Base-by-base conservation (phyloP, 208 protist species). In the Herpetomonas tarakana region DNA sequence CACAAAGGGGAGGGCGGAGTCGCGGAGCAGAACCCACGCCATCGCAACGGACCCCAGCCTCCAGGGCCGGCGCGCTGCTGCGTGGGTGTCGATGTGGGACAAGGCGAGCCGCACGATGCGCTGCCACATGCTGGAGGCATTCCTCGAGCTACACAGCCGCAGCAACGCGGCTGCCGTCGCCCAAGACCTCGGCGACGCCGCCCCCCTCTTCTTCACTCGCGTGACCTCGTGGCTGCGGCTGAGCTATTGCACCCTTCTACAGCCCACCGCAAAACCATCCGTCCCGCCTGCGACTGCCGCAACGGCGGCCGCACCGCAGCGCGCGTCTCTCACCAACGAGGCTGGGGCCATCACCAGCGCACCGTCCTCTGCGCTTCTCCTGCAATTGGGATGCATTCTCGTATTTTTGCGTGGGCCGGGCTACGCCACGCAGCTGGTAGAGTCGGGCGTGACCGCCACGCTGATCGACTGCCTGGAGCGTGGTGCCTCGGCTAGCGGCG, bases 151-250 rank as follows among this genome's bases (percentile, higher is more conserved):
- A 2, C 90, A 96, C 73, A 63, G 52, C 0, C 68, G 78, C 27
- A 92, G 79, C 68, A 93, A 84, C 62, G 81, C 25, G 38, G 78
- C 49, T 31, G 56, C 73, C 18, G 56, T 96, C 7, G 85, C 92
- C 57, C 44, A 54, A 2, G 83, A 94, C 58, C 58, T 96, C 19
- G 90, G 90, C 27, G 74, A 85, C 57, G 81, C 78, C 7, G 80
- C 85, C 11, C 78, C 88, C 53, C 75, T 96, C 29, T 64, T 93
- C 27, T 87, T 96, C 35, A 86, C 85, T 1, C 83, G 87, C 7
- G 57, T 96, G 25, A 94, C 87, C 0, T 79, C 90, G 18, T 94
- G 86, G 83, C 76, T 93, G 57, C 76, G 78, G 39, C 62, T 96
- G 41, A 87, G 76, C 26, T 96, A 89, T 62, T 74, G 69, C 24